Percentiles rank a stretch among this genome's conserved stretches.
phyloP scores from a whole-genome alignment of 768 basidiomycete genomes.

The Amylocystis lapponica region DNA sequence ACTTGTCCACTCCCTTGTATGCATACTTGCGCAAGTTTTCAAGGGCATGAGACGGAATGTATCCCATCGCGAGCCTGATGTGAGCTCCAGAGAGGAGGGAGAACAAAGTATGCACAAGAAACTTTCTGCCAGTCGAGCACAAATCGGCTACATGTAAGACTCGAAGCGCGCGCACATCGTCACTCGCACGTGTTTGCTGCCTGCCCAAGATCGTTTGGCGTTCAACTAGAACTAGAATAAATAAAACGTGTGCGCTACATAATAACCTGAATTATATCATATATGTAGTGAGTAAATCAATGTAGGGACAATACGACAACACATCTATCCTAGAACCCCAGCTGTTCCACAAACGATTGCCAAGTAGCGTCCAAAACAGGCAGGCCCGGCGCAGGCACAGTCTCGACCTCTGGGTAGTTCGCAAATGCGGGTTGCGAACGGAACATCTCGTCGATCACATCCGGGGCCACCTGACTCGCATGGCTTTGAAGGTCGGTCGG shows the following conservation, averaged over 20 bases:
- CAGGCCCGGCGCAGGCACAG: constrained; percentile 14
- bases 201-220: no score
- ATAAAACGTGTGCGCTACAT: no score
- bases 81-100: neutral
- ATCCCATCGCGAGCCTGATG: constrained; percentile 40
- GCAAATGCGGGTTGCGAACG: constrained; percentile 1
- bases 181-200: no score
- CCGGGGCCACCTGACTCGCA: constrained; percentile 2
- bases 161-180: no score
- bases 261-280: no score
- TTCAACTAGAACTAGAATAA: no score
- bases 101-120: neutral
- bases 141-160: no score
- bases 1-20: constrained; percentile 83
- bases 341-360: constrained; percentile 64
- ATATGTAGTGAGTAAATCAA: no score
- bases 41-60: constrained; percentile 62
- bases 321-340: no score
- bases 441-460: constrained; percentile 4
- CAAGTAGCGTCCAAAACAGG: constrained; percentile 54
- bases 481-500: constrained; percentile 24
- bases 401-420: neutral
- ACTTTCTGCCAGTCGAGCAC: no score
- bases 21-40: constrained; percentile 71
- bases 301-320: no score